Base-by-base conservation (phyloP, 129 eudicot species). In the Flaveria ramosissima region DNA sequence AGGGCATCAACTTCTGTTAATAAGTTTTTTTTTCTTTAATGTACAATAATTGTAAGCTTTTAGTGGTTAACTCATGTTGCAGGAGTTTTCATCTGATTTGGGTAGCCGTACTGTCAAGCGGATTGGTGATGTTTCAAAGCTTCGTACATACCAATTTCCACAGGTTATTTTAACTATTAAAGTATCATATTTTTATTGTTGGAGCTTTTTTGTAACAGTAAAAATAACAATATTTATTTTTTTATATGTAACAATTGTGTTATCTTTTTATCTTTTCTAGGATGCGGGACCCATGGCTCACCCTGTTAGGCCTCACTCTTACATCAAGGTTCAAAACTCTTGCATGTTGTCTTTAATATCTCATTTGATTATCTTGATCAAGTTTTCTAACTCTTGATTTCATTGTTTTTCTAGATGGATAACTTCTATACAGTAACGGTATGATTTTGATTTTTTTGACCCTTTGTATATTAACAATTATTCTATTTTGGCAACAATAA, bases 221-320 rank as follows among this genome's bases (percentile, higher is more conserved):
- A 30, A 30, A 4, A 30, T 30, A 30, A 3, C 0, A 3, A 30
- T 30, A 30, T 30, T 30, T 30, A 30, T 30, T 5, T 30, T 30
- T 30, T 30, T 30, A 30, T 30, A 30, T 30, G 36, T 30, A 30
- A 3, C 36, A 3, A 30, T 30, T 30, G 36, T 30, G 36, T 30
- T 30, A 4, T 47, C 20, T 75, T 68, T 41, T 41, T 24, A 46
- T 81, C 46, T 84, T 68, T 86, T 77, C 65, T 77, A 94, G 99
- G 99, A 94, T 85, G 89, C 96, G 23, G 97, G 99, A 83, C 99
- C 99, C 72, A 91, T 94, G 99, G 99, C 99, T 87, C 99, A 94
- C 88, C 99, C 99, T 19, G 97, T 94, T 9, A 88, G 99, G 42
- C 99, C 99, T 59, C 99, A 94, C 70, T 94, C 99, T 11, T 94